Percentiles rank a stretch among this genome's conserved stretches.
phyloP scores from a whole-genome alignment of 2,329 filamentous ascomycete genomes.

The Colletotrichum kahawae region DNA sequence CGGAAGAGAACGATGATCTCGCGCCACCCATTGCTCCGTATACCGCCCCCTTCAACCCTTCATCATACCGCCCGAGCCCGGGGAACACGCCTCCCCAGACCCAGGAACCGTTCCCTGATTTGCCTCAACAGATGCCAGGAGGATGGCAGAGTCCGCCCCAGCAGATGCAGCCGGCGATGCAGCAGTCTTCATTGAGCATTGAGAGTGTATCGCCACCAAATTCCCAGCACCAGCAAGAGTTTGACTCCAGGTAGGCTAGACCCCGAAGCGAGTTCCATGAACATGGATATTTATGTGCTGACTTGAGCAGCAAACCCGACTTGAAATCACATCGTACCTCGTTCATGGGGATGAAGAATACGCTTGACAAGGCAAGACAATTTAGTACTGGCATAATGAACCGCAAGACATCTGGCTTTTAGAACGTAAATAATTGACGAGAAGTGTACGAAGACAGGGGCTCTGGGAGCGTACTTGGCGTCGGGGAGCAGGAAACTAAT shows the following conservation, averaged over 20 bases:
- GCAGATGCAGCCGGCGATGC: background rate
- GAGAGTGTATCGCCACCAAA: background rate
- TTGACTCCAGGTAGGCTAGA: constrained; percentile 4
- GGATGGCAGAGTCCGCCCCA: constrained; percentile 15
- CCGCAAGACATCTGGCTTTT: constrained; percentile 17
- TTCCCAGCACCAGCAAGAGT: constrained; percentile 8
- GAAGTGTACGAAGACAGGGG: background rate
- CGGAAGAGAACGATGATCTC: background rate
- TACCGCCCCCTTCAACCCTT: constrained; percentile 4
- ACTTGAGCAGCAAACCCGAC: constrained; percentile 1
- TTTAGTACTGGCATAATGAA: constrained; percentile 20
- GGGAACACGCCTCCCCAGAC: constrained; percentile 6
- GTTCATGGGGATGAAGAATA: constrained; percentile 21
- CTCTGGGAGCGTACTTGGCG: background rate
- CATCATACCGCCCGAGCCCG: constrained; percentile 2
- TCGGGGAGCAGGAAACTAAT: background rate
- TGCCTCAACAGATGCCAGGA: constrained; percentile 1
- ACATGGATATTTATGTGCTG: background rate
- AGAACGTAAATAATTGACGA: background rate
- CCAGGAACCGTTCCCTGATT: constrained; percentile 13
- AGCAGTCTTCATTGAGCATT: background rate
- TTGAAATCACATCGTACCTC: constrained; percentile 13
- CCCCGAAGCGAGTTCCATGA: background rate
- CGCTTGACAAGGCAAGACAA: constrained; percentile 17
- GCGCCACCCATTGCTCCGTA: background rate